Conservation (phyloP, 2,329 filamentous ascomycete species). For the Biscogniauxia mediterranea region DNA sequence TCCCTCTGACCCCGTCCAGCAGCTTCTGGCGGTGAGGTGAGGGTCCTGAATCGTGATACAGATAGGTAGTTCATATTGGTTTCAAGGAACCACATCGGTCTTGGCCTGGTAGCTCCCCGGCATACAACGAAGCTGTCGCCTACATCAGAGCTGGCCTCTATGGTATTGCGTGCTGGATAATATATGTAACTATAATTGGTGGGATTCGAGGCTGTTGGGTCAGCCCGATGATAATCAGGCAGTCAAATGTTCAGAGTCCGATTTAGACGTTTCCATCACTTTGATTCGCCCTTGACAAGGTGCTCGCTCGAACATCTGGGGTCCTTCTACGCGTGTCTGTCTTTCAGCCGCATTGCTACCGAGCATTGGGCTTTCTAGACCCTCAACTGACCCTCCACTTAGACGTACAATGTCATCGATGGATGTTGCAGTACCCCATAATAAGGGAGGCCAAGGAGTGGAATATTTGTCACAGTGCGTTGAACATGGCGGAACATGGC, state of each 20-base stretch:
- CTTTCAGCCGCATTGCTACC: neutral
- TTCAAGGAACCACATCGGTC: neutral
- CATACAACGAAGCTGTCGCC: neutral
- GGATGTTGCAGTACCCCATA: neutral
- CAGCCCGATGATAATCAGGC: neutral
- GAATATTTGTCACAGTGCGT: neutral
- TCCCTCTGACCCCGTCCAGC: neutral
- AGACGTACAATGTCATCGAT: neutral
- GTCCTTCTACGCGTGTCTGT: neutral
- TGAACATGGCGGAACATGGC: neutral
- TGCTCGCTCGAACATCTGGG: neutral
- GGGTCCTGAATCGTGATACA: neutral
- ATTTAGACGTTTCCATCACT: neutral
- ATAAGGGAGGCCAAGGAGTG: neutral
- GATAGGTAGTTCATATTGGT: neutral
- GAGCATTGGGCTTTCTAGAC: neutral
- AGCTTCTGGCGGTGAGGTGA: neutral
- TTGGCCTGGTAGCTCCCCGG: neutral
- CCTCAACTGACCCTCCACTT: neutral
- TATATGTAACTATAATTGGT: neutral
- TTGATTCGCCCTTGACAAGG: neutral
- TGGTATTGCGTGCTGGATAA: neutral
- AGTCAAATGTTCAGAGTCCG: neutral
- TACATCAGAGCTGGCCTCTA: neutral
- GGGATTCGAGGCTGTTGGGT: neutral